These are phyloP conservation scores for Sclerotinia trifoliorum DNA, from an alignment of 2,329 filamentous ascomycete species.

Conservation along the genomic window DNA sequence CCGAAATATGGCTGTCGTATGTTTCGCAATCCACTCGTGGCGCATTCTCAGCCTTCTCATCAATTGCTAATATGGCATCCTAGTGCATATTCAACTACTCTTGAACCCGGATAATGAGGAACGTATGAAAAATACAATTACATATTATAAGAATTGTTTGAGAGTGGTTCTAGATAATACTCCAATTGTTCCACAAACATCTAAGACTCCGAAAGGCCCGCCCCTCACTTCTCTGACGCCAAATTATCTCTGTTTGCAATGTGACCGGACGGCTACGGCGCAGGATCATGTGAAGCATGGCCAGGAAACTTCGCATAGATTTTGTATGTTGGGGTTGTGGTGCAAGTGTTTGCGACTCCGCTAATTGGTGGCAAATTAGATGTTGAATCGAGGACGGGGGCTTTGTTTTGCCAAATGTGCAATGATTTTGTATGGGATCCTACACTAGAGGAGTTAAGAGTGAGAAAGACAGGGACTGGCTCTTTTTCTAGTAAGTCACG, in stretches of 20 bases:
- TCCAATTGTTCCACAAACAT: slow-evolving; percentile 64
- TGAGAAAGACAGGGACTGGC: slow-evolving; percentile 67
- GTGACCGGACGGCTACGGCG: slow-evolving; percentile 64
- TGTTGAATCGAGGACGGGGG: slow-evolving; percentile 73
- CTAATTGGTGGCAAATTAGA: slow-evolving; percentile 48
- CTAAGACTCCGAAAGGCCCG: slow-evolving; percentile 55
- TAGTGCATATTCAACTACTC: slow-evolving; percentile 72
- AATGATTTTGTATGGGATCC: slow-evolving; percentile 82
- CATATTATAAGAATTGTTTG: slow-evolving; percentile 70
- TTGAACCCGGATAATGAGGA: slow-evolving; percentile 57
- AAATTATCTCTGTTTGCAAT: slow-evolving; percentile 73
- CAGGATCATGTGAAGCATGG: slow-evolving; percentile 67
- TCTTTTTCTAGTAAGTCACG: slow-evolving; percentile 59
- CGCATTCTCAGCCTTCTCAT: slow-evolving; percentile 30
- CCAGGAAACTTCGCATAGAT: slow-evolving; percentile 66
- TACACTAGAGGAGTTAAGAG: slow-evolving; percentile 71
- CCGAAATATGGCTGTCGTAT: slow-evolving; percentile 65
- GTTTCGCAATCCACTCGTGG: slow-evolving; percentile 34
- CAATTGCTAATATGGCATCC: slow-evolving; percentile 24
- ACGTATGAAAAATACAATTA: slow-evolving; percentile 65
- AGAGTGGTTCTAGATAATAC: slow-evolving; percentile 68
- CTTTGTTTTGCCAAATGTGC: slow-evolving; percentile 78
- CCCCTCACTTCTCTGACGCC: slow-evolving; percentile 62
- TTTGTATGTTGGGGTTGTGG: slow-evolving; percentile 54
- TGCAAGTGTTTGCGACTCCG: not conserved